These are phyloP conservation scores for Grigorovia transvaalensis DNA, from an alignment of 805 yeast genomes.

Conservation along the genomic window DNA sequence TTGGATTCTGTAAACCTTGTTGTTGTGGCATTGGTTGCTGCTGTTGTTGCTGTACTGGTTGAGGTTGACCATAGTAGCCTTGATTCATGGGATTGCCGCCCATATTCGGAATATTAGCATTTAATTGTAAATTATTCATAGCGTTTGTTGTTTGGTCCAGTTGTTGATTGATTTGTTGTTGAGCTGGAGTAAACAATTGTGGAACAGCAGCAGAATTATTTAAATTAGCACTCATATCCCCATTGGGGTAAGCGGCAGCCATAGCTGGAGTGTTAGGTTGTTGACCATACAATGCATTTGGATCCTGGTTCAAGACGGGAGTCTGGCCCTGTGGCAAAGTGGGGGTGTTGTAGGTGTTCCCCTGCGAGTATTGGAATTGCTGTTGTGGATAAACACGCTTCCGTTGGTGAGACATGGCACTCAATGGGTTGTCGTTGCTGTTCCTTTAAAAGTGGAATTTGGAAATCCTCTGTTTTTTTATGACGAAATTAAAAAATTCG, in stretches of 20 bases:
- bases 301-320: conserved; percentile 1
- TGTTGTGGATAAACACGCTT: conserved; percentile 39
- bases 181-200: conserved; percentile 18
- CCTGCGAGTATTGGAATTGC: conserved; percentile 2
- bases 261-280: background rate
- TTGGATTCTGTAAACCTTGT: background rate
- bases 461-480: background rate
- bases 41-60: conserved; percentile 5
- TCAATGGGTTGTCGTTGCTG: background rate
- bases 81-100: background rate
- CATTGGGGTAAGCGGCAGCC: background rate
- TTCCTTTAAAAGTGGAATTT: background rate
- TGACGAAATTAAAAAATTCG: background rate
- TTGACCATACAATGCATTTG: conserved; percentile 1
- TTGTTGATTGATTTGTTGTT: conserved; percentile 24
- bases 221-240: background rate
- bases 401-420: conserved; percentile 29
- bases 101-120: conserved; percentile 23
- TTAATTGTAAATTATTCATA: conserved; percentile 28
- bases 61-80: conserved; percentile 12
- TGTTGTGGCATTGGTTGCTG: conserved; percentile 5
- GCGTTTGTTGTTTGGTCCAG: conserved; percentile 27
- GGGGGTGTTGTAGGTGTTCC: background rate
- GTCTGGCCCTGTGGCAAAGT: background rate
- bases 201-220: background rate